These are phyloP conservation scores for Pestalotiopsis sp. DNA, from an alignment of 2,329 filamentous ascomycete genomes.

Conservation along the genomic window DNA sequence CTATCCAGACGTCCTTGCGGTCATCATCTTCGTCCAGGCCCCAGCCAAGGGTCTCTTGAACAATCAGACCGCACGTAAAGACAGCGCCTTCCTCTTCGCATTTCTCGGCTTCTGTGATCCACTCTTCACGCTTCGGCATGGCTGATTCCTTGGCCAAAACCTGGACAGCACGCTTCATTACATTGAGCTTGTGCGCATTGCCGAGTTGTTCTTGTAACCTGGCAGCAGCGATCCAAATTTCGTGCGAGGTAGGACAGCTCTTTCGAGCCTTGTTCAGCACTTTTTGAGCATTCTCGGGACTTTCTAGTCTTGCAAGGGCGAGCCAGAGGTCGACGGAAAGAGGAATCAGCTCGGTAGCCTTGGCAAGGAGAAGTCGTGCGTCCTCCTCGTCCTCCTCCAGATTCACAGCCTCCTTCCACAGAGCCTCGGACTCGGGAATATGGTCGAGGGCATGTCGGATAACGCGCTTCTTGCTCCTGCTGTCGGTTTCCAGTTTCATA, in stretches of 20 bases:
- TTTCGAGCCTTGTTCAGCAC: constrained; percentile 95
- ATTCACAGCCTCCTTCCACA: constrained; percentile 99
- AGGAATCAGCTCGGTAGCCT: constrained; percentile 94
- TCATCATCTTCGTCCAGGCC: constrained; percentile 94
- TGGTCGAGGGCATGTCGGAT: constrained; percentile 89
- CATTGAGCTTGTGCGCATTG: constrained; percentile 76
- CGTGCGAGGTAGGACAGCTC: constrained; percentile 87
- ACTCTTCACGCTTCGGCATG: constrained; percentile 97
- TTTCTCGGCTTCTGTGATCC: constrained; percentile 92
- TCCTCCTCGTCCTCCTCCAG: constrained; percentile 88
- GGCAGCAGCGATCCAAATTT: constrained; percentile 96
- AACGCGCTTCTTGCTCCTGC: constrained; percentile 87
- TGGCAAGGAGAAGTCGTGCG: constrained; percentile 85
- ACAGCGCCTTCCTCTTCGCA: constrained; percentile 91
- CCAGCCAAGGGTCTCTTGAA: constrained; percentile 91
- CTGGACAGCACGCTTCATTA: constrained; percentile 93
- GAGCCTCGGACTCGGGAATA: constrained; percentile 87
- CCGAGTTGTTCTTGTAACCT: constrained; percentile 87
- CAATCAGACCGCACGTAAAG: constrained; percentile 85
- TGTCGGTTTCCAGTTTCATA: constrained; percentile 85
- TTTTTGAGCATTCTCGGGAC: constrained; percentile 88
- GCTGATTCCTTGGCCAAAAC: constrained; percentile 87
- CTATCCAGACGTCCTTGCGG: constrained; percentile 92
- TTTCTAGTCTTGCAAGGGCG: constrained; percentile 86
- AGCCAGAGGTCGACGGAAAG: constrained; percentile 95